Conservation (phyloP, 768 basidiomycete species). For the Mycena amicta region DNA sequence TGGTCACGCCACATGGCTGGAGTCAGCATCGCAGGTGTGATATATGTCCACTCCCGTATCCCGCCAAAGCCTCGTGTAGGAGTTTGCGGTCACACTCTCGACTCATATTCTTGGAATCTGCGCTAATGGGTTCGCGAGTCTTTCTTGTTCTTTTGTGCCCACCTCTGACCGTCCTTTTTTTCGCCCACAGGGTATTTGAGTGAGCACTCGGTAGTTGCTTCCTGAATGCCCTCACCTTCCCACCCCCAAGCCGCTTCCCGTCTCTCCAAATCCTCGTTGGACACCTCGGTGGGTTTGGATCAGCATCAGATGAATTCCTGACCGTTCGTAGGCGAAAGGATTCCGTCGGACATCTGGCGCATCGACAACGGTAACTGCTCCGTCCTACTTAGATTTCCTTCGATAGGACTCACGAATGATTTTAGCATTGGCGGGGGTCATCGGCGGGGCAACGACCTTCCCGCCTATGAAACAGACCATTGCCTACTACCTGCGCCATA, state of each 20-base stretch:
- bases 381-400: background rate
- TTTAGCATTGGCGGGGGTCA: slow-evolving; percentile 34
- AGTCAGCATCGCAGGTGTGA: slow-evolving; percentile 29
- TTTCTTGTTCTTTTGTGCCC: too few relatives aligned
- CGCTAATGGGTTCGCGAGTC: too few relatives aligned
- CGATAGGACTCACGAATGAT: background rate
- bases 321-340: slow-evolving; percentile 33
- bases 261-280: slow-evolving; percentile 43
- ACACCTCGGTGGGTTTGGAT: slow-evolving; percentile 32
- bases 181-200: slow-evolving; percentile 46
- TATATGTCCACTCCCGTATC: background rate
- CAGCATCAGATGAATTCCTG: background rate
- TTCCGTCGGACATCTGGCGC: slow-evolving; percentile 43
- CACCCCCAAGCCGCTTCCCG: slow-evolving; percentile 40
- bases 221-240: background rate
- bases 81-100: slow-evolving; percentile 41
- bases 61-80: slow-evolving; percentile 19
- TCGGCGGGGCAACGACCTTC: background rate
- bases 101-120: slow-evolving; percentile 43
- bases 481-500: slow-evolving; percentile 41
- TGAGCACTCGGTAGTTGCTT: slow-evolving; percentile 13
- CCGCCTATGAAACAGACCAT: slow-evolving; percentile 39
- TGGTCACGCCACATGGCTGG: slow-evolving; percentile 35
- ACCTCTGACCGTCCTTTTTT: too few relatives aligned
- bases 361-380: slow-evolving; percentile 39